Base-by-base conservation (phyloP, 108 stramenopile species). In the Ochromonas danica region DNA sequence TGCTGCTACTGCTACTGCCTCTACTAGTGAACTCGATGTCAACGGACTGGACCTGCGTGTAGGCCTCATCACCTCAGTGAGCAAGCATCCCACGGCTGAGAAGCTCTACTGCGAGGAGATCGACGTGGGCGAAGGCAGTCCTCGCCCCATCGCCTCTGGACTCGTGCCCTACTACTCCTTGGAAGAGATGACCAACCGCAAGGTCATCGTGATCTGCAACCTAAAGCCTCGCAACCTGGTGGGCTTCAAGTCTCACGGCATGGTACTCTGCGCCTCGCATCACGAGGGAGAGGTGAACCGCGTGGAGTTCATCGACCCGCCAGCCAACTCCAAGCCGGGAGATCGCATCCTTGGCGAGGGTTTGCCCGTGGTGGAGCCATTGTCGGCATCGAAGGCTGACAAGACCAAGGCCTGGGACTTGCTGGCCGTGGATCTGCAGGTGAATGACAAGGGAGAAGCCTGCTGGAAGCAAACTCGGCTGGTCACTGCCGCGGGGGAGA, bases 51-150 rank as follows among this genome's bases (percentile, higher is more conserved):
- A 95, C 71, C 91, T 97, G 79, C 89, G 94, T 61, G 96, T 97
- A 1, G 96, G 96, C 1, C 89, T 90, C 38, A 94, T 97, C 77
- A 87, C 85, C 45, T 94, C 93, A 81, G 93, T 96, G 42, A 96
- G 94, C 96, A 80, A 92, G 75, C 98, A 99, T 85, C 92, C 93
- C 17, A 92, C 94, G 36, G 95, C 96, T 1, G 97, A 98, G 31
- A 97, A 96, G 82, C 82, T 99, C 0, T 97, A 93, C 83, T 99
- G 98, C 80, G 97, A 98, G 87, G 94, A 97, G 83, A 97, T 99
- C 81, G 96, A 99, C 78, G 80, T 89, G 25, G 98, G 98, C 22
- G 98, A 99, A 83, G 92, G 85, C 3, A 81, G 83, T 40, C 93
- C 93, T 35, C 90, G 98, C 43, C 88, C 87, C 81, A 95, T 96